Evolutionary conservation across 2,329 filamentous ascomycete genomes (phyloP), one percentile per base, ranked within the genome.

Genomic region (Stenocarpella maydis): DNA sequence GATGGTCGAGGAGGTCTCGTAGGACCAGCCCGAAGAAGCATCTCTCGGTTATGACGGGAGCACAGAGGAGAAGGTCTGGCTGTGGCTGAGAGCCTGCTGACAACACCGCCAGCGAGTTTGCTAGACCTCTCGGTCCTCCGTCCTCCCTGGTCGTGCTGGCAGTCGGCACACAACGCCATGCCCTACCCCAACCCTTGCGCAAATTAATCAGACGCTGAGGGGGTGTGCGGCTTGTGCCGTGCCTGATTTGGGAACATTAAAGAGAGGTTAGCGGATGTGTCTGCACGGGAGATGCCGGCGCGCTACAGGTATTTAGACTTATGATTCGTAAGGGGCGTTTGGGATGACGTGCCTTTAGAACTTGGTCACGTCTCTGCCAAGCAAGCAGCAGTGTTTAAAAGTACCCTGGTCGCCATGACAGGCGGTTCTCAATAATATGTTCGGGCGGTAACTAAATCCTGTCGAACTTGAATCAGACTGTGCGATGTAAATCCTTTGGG

Each of bases 1-100:
- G 78, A 84, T 88, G 82, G 84, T 88, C 10, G 81, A 88, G 73
- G 86, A 89, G 76, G 85, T 88, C 65, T 79, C 79, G 26, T 87
- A 78, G 72, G 53, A 60, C 4, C 31, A n/a, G 34, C 15, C 10
- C 31, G 61, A 47, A 67, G 26, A 45, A 5, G 4, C 31, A 10
- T 26, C 28, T 49, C 34, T 34, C 7, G n/a, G 39, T 31, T 1
- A n/a, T 5, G 9, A 12, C 10, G 41, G 14, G 1, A 49, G 6
- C 2, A 10, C 26, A 10, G 24, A 47, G 28, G 19, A 8, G 7
- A 34, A 12, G 41, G 15, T 12, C 3, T 61, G 41, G 47, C 26
- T 14, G 10, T 37, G 17, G 28, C n/a, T 24, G 41, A n/a, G 41
- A 24, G 14, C 26, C 28, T 21, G 14, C n/a, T 24, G 55, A 6